Conservation (phyloP, 345 rosid genomes). For the Bretschneidera sinensis region DNA sequence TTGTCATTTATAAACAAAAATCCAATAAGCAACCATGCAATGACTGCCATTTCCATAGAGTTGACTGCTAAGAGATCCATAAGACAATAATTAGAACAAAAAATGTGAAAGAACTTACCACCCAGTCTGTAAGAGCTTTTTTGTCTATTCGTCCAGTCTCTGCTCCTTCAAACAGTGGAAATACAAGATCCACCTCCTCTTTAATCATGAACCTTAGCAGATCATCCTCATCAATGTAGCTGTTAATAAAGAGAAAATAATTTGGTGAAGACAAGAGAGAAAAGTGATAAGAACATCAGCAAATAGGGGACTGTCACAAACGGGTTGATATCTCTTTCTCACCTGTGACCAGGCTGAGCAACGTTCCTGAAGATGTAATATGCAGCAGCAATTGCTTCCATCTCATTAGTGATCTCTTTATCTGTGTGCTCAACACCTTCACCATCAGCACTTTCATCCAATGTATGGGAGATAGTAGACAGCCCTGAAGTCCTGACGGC, state of each 20-base stretch:
- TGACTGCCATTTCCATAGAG: not conserved
- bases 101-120: slow-evolving; percentile 46
- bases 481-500: slow-evolving; percentile 62
- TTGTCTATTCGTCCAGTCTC: slow-evolving; percentile 51
- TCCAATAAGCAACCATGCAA: not conserved
- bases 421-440: slow-evolving; percentile 38
- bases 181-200: slow-evolving; percentile 81
- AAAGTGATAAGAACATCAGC: not conserved
- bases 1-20: not conserved
- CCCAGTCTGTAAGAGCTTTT: slow-evolving; percentile 69
- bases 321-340: slow-evolving; percentile 22
- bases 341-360: slow-evolving; percentile 40
- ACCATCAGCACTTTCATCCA: slow-evolving; percentile 47
- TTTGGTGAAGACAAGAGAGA: slow-evolving; percentile 9
- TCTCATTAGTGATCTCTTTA: slow-evolving; percentile 67
- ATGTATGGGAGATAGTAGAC: slow-evolving; percentile 58
- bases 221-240: slow-evolving; percentile 75
- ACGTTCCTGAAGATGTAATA: slow-evolving; percentile 59
- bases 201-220: slow-evolving; percentile 76
- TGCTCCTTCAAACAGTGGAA: slow-evolving; percentile 56
- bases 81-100: not conserved
- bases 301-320: not conserved
- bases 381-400: slow-evolving; percentile 79
- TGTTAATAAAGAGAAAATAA: slow-evolving; percentile 20
- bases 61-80: not conserved